Conservation (phyloP, 2,329 filamentous ascomycete species). For the Paracoccidioides lutzii region DNA sequence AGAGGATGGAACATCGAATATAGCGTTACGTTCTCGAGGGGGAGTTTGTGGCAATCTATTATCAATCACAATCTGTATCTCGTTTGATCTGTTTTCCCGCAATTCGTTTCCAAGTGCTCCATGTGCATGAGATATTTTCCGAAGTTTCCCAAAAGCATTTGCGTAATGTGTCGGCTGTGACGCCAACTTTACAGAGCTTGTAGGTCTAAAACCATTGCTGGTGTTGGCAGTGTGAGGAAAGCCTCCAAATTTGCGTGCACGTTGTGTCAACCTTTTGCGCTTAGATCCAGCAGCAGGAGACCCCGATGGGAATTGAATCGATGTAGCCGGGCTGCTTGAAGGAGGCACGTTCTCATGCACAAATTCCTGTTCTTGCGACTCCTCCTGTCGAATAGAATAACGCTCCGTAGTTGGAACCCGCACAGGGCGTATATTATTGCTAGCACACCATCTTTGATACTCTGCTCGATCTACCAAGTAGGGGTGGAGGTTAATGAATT, state of each 20-base stretch:
- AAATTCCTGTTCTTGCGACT: constrained; percentile 23
- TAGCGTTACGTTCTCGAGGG: constrained; percentile 6
- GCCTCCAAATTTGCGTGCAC: not conserved
- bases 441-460: constrained; percentile 30
- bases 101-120: not conserved
- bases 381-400: constrained; percentile 11
- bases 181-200: not conserved
- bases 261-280: not conserved
- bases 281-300: constrained; percentile 10
- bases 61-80: constrained; percentile 18
- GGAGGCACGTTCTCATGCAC: constrained; percentile 21
- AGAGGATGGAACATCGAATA: constrained; percentile 27
- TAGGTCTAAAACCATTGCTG: not conserved
- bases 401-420: constrained; percentile 17
- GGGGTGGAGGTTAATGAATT: constrained; percentile 37
- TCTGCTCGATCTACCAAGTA: constrained; percentile 35
- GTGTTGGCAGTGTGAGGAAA: not conserved
- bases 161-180: constrained; percentile 2
- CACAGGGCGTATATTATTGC: constrained; percentile 32
- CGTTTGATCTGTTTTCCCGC: constrained; percentile 1
- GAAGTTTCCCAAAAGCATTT: constrained; percentile 21
- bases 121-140: constrained; percentile 20
- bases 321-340: constrained; percentile 21
- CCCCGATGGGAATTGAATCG: constrained; percentile 20
- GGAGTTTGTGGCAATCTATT: constrained; percentile 11